Evolutionary conservation across 805 yeast species (phyloP), one percentile per base, ranked within the genome.

Genomic region (Ogataea philodendri): DNA sequence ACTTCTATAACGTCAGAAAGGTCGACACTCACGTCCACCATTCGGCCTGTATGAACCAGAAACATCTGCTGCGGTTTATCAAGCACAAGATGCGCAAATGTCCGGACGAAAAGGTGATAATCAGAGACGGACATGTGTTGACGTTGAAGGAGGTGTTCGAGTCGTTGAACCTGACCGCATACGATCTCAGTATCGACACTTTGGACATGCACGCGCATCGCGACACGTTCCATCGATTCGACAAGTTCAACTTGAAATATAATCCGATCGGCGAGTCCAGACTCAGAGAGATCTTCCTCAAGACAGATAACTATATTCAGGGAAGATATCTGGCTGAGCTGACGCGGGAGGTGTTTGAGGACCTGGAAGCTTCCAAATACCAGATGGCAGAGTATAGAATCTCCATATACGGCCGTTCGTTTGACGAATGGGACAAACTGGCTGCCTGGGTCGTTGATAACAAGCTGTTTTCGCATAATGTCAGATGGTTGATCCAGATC

Each of bases 121-220:
- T 74, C 63, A 82, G 99, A 67, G 98, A 93, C 65, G 95, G 90
- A 13, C 79, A 85, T 57, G 76, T 87, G 6, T 72, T 93, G 54
- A 84, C 97, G 0, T 70, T 93, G 47, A 75, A 70, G n/a, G 82
- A 90, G 58, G 99, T 93, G 30, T 93, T 93, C 64, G 75, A 88
- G 55, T 88, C 97, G 22, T 72, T 93, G 59, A 81, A 86, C 37
- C 72, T 93, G 42, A 82, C 96, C 1, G 97, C 97, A 2, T 93
- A 94, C 57, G 98, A 93, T 57, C 69, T 93, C 41, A 84, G 95
- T 39, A 93, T 93, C 52, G 99, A 93, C 55, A 94, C 98, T 2
- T 72, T 93, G 48, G 99, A 93, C 63, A 93, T 93, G 99, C 99
- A 93, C 63, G 99, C 99, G 5, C 98, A 93, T 61, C 84, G 89